Evolutionary conservation across 23 red algal genomes (phyloP).

Genomic region (Gracilaria domingensis): DNA sequence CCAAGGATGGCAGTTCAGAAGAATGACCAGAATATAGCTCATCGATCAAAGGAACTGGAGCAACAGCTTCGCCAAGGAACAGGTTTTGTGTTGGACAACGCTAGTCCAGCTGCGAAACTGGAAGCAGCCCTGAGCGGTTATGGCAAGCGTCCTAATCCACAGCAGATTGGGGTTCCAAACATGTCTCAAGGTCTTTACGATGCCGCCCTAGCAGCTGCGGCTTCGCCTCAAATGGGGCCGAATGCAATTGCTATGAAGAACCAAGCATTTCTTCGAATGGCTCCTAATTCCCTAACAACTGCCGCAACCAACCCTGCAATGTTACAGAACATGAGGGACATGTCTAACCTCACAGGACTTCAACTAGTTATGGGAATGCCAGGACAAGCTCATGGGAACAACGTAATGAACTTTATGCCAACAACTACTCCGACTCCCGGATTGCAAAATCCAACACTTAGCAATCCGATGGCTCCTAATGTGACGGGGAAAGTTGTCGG

Average conservation of each 20-base stretch:
- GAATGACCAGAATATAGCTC: background rate
- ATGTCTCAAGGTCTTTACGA: conserved; percentile 22
- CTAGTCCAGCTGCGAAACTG: background rate
- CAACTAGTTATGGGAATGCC: background rate
- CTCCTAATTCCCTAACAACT: background rate
- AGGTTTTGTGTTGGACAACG: background rate
- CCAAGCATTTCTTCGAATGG: conserved; percentile 9
- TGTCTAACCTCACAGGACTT: background rate
- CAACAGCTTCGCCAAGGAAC: conserved; percentile 1
- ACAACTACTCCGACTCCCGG: background rate
- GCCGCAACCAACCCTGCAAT: background rate
- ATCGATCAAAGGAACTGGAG: background rate
- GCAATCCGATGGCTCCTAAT: conserved; percentile 17
- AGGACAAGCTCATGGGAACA: conserved; percentile 12
- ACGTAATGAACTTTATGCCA: conserved; percentile 14
- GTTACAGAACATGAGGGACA: conserved; percentile 22
- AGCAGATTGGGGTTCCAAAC: background rate
- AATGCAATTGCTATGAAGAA: conserved; percentile 25
- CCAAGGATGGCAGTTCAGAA: background rate
- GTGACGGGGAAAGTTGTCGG: background rate
- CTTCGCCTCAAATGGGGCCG: background rate
- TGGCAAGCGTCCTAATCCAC: background rate
- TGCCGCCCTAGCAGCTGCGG: background rate
- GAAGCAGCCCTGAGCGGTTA: background rate
- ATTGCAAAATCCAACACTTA: background rate